Conservation (phyloP, 1,284 basidiomycete species). For the Apiotrichum brassicae region DNA sequence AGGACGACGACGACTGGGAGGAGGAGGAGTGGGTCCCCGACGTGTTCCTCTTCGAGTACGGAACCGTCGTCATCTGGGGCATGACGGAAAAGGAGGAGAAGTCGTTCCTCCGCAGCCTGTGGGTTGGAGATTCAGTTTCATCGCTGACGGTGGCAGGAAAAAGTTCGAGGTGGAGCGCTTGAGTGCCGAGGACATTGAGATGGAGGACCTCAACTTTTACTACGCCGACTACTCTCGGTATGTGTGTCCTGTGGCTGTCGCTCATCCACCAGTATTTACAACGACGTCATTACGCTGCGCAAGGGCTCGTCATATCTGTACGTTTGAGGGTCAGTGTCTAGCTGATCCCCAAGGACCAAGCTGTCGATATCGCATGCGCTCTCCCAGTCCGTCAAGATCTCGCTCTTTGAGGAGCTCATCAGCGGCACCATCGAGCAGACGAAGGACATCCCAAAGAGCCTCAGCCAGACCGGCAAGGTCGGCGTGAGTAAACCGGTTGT, state of each 20-base stretch:
- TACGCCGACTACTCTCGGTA: constrained; percentile 93
- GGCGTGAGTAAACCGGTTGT: constrained; percentile 54
- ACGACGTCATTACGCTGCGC: constrained; percentile 93
- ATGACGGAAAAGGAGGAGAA: constrained; percentile 91
- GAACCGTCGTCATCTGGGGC: constrained; percentile 87
- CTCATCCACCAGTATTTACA: constrained; percentile 67
- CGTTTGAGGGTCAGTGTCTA: constrained; percentile 32
- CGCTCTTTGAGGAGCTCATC: constrained; percentile 88
- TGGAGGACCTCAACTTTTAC: constrained; percentile 96
- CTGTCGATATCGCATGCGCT: constrained; percentile 89
- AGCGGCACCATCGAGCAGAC: constrained; percentile 92
- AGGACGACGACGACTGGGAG: constrained; percentile 51
- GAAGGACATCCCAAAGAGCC: constrained; percentile 88
- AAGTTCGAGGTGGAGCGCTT: constrained; percentile 87
- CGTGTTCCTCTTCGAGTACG: constrained; percentile 89
- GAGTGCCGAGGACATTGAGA: constrained; percentile 75
- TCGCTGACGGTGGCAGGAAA: constrained; percentile 55
- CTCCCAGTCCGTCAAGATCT: constrained; percentile 94
- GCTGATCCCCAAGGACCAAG: constrained; percentile 66
- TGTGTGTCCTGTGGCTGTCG: constrained; percentile 21
- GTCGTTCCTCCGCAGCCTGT: constrained; percentile 80
- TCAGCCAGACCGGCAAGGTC: constrained; percentile 91
- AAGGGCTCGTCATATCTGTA: constrained; percentile 94
- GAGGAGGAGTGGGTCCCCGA: constrained; percentile 61
- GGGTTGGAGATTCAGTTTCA: constrained; percentile 40